Conservation (phyloP, 2,329 filamentous ascomycete species). For the Xylaria sp. region DNA sequence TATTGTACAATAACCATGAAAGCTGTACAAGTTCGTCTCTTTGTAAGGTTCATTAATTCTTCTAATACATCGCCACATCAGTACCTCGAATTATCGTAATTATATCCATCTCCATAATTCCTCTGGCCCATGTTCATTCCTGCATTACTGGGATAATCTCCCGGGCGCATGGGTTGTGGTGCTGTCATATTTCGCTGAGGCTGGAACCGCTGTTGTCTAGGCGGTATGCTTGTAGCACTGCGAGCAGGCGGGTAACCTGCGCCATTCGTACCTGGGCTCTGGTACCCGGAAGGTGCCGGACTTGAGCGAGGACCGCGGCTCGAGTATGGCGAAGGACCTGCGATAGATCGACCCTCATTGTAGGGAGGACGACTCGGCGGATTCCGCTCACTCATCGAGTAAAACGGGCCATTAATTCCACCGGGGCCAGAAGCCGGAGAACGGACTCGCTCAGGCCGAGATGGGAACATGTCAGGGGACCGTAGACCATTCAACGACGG, state of each 20-base stretch:
- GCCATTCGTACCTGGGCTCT: constrained; percentile 31
- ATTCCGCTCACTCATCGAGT: constrained; percentile 14
- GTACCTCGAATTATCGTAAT: constrained; percentile 36
- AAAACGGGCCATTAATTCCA: constrained; percentile 28
- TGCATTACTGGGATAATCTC: constrained; percentile 38
- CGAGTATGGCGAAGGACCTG: constrained; percentile 42
- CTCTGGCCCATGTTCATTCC: constrained; percentile 38
- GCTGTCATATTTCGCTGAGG: constrained; percentile 55
- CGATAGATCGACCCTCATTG: constrained; percentile 41
- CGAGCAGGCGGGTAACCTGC: constrained; percentile 42
- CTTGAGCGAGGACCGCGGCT: constrained; percentile 38
- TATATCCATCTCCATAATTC: constrained; percentile 40
- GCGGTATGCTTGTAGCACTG: constrained; percentile 48
- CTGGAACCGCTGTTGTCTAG: constrained; percentile 43
- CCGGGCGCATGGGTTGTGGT: constrained; percentile 43
- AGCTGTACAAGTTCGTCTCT: background rate
- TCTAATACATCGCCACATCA: constrained; percentile 34
- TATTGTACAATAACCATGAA: constrained; percentile 16
- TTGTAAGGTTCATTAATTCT: constrained; percentile 3
- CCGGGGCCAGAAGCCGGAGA: constrained; percentile 43
- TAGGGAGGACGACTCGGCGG: constrained; percentile 24
- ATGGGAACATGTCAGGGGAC: constrained; percentile 35
- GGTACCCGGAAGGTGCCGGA: constrained; percentile 41
- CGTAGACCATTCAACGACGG: constrained; percentile 36
- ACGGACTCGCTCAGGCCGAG: constrained; percentile 44